A percentile compares a stretch with the other conserved stretches of the same genome.
Conservation (phyloP, 257 asterid species). For the Thymus quinquecostatus region DNA sequence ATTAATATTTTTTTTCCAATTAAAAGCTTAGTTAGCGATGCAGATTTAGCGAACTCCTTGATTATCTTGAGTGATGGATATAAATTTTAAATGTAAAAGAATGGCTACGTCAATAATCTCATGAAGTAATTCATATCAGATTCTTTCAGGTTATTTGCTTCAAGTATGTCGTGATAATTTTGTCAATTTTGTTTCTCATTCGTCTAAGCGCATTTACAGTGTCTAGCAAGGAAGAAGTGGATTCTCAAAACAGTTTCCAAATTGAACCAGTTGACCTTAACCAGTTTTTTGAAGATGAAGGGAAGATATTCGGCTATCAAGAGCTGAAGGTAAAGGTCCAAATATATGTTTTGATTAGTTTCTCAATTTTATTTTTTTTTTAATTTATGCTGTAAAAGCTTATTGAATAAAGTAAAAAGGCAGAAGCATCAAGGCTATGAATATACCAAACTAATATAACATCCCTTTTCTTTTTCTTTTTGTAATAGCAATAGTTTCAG, state of each 20-base stretch:
- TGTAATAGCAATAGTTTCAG: neutral
- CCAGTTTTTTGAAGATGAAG: constrained; percentile 77
- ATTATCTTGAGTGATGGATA: neutral
- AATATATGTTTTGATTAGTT: neutral
- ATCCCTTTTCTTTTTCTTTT: neutral
- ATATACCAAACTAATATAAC: neutral
- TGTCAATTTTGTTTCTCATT: neutral
- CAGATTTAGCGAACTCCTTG: neutral
- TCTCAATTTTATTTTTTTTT: neutral
- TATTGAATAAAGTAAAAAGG: neutral
- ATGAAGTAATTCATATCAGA: neutral
- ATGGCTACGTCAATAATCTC: too few species aligned
- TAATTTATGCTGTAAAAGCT: neutral
- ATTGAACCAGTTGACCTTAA: constrained; percentile 77
- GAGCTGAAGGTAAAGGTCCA: constrained; percentile 66
- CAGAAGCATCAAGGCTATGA: neutral
- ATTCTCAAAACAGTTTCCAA: constrained; percentile 56
- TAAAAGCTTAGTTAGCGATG: neutral
- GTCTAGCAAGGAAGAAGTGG: constrained; percentile 77
- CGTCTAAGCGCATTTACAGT: constrained; percentile 40
- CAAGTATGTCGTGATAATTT: constrained; percentile 10
- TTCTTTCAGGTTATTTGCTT: neutral
- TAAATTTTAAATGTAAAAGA: neutral
- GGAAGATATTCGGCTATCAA: constrained; percentile 79
- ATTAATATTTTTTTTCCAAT: neutral